Base-by-base conservation (phyloP, 768 basidiomycete genomes). In the Serendipita sp. region DNA sequence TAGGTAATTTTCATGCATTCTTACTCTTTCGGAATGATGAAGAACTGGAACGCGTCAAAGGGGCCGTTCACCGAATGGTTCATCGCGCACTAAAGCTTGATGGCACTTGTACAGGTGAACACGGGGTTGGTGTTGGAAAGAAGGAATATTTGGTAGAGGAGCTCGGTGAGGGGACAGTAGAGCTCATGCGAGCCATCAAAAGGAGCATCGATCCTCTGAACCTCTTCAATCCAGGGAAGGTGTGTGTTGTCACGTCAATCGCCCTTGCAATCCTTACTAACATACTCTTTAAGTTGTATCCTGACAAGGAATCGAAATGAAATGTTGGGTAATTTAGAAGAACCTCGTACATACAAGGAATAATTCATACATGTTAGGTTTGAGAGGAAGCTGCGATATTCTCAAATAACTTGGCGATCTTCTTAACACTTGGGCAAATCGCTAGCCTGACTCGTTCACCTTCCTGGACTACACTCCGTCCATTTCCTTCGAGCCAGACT, bases 121-220 rank as follows among this genome's bases (percentile, higher is more conserved):
- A 93, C 71, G 91, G 91, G 0, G 86, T 93, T 13, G 91, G 91
- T 1, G 73, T 92, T 5, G 91, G 91, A 8, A 93, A 93, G 76
- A 86, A 83, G 68, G 82, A 87, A 69, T 95, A 89, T 72, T 79
- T 97, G 1, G 72, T 75, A 16, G 79, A 84, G n/a, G 94, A 97
- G 72, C 80, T 97, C 0, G 94, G 94, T 0, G 76, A 76, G 53
- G 85, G 83, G 2, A 94, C 92, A 0, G 85, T 96, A 8, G 81
- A 83, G 53, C 75, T 95, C 8, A 92, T 96, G 91, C 83, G 82
- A 75, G 81, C 79, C n/a, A 79, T 96, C 69, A 97, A 95, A 73
- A 74, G 74, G 45, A 79, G 85, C 2, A 76, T 92, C 11, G 92
- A 95, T 72, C 91, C 92, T 0, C 70, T 81, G 53, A 83, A 87